These are phyloP conservation scores for Bonia amplexicaulis DNA, from an alignment of 176 grass and related monocot genomes.

Conservation along the genomic window DNA sequence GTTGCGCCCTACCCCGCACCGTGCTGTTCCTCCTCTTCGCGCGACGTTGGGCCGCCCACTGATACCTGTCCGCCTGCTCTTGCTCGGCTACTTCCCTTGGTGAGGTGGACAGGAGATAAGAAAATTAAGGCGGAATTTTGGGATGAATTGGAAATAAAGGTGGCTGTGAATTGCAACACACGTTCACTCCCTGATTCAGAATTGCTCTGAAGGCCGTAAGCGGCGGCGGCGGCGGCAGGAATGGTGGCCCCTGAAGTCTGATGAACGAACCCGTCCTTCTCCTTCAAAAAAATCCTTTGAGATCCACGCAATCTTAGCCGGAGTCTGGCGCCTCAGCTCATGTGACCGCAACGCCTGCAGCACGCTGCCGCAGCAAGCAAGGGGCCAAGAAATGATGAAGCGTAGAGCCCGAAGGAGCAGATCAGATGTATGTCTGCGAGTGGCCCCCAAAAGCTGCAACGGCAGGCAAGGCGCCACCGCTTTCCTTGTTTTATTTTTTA, in stretches of 20 bases:
- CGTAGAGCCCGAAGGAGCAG: conserved; percentile 13
- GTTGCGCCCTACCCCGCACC: too few species aligned
- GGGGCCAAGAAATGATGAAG: conserved; percentile 41
- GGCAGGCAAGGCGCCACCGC: not conserved
- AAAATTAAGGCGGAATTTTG: too few species aligned
- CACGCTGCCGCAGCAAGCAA: not conserved
- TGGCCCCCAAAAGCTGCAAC: conserved; percentile 33
- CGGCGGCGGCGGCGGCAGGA: not conserved
- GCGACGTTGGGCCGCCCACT: too few species aligned
- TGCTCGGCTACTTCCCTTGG: too few species aligned
- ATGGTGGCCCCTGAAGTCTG: not conserved
- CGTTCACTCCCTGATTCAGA: not conserved
- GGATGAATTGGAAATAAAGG: too few species aligned
- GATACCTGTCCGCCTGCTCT: too few species aligned
- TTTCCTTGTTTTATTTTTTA: not conserved
- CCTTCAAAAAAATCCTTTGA: not conserved
- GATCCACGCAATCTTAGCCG: conserved; percentile 35
- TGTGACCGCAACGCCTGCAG: conserved; percentile 16
- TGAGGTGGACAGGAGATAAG: too few species aligned
- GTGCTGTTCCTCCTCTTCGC: too few species aligned
- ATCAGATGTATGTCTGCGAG: not conserved
- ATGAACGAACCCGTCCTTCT: conserved; percentile 40
- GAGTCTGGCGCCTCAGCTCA: not conserved
- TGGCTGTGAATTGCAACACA: not conserved
- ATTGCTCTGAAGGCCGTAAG: conserved; percentile 12